These are phyloP conservation scores for Colletotrichum costaricense DNA, from an alignment of 2,329 filamentous ascomycete genomes.

Conservation along the genomic window DNA sequence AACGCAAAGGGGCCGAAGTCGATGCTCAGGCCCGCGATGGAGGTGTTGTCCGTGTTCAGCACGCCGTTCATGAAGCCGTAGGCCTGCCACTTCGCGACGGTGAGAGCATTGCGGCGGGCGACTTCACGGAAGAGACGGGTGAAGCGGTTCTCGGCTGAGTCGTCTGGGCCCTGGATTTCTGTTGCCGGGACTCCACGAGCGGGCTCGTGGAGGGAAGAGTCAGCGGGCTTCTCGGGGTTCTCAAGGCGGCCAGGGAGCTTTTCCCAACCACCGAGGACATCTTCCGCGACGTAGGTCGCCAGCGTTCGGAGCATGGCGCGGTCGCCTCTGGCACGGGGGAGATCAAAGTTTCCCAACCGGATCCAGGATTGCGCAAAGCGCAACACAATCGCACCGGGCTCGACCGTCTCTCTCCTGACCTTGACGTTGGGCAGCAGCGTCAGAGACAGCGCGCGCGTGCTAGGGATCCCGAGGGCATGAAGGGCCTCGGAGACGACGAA, in stretches of 20 bases:
- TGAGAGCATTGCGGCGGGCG: slow-evolving; percentile 84
- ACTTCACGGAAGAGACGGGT: slow-evolving; percentile 89
- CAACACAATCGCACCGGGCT: slow-evolving; percentile 92
- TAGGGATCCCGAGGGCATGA: slow-evolving; percentile 86
- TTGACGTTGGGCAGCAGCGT: slow-evolving; percentile 78
- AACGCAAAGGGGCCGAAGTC: slow-evolving; percentile 98
- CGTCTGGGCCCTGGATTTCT: slow-evolving; percentile 73
- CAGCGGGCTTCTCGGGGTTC: slow-evolving; percentile 61
- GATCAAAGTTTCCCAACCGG: slow-evolving; percentile 93
- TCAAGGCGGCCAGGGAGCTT: slow-evolving; percentile 74
- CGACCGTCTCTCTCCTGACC: slow-evolving; percentile 82
- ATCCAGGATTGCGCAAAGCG: slow-evolving; percentile 94
- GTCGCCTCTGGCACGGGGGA: slow-evolving; percentile 86
- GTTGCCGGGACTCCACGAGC: slow-evolving; percentile 65
- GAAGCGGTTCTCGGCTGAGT: slow-evolving; percentile 85
- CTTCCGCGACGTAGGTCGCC: slow-evolving; percentile 85
- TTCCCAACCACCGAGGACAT: slow-evolving; percentile 90
- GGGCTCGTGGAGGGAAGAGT: slow-evolving; percentile 51
- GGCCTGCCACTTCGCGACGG: slow-evolving; percentile 94
- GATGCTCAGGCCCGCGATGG: slow-evolving; percentile 86
- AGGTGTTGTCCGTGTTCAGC: slow-evolving; percentile 97
- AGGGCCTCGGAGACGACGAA: slow-evolving; percentile 93
- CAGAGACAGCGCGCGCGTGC: slow-evolving; percentile 86
- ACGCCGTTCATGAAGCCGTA: slow-evolving; percentile 99
- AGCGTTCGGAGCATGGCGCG: slow-evolving; percentile 78